phyloP scores from a whole-genome alignment of 139 green algal genomes.

The Pseudopediastrum boryanum region DNA sequence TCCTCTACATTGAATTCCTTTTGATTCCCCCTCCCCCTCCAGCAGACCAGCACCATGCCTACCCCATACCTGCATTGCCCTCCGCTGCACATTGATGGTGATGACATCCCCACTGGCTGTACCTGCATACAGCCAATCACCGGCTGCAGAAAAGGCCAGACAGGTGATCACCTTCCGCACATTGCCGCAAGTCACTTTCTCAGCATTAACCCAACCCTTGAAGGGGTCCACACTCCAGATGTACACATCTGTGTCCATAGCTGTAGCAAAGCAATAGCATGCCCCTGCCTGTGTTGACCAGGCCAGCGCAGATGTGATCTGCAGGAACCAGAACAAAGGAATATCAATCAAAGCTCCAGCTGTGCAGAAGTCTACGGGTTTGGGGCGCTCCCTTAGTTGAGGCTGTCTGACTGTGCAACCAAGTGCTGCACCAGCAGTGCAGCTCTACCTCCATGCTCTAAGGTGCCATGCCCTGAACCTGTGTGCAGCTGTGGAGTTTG shows the following conservation, averaged over 20 bases:
- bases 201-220: constrained; percentile 36
- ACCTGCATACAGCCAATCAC: constrained; percentile 62
- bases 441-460: too few species aligned
- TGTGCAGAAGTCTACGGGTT: too few species aligned
- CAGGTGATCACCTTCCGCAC: constrained; percentile 50
- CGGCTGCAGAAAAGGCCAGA: constrained; percentile 54
- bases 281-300: constrained; percentile 34
- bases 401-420: background rate
- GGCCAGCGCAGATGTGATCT: constrained; percentile 42
- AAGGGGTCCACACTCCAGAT: constrained; percentile 53
- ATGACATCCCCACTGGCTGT: constrained; percentile 57
- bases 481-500: too few species aligned
- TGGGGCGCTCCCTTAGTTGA: too few species aligned
- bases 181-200: constrained; percentile 51
- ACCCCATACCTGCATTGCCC: constrained; percentile 51
- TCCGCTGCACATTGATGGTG: constrained; percentile 60
- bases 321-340: background rate
- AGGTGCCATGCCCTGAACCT: too few species aligned
- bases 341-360: background rate
- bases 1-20: too few species aligned
- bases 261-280: constrained; percentile 52
- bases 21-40: too few species aligned
- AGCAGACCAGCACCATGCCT: too few species aligned
- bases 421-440: too few species aligned
- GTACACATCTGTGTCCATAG: constrained; percentile 37